These are phyloP conservation scores for Tuber aestivum DNA, from an alignment of 495 filamentous ascomycete species.

Conservation along the genomic window DNA sequence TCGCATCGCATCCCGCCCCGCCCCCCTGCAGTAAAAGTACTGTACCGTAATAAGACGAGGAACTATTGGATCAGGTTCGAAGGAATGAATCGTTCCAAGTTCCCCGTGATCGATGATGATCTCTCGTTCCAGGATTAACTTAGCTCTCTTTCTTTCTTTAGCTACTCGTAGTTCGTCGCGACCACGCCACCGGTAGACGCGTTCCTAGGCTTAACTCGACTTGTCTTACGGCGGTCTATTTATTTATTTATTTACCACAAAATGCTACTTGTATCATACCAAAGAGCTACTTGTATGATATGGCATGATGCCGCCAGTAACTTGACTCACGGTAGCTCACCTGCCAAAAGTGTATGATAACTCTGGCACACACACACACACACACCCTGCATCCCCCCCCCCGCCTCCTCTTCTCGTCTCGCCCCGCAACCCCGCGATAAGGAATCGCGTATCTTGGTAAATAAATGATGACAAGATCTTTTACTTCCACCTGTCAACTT, in stretches of 20 bases:
- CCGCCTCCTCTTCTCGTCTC: no score
- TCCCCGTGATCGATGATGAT: slow-evolving; percentile 19
- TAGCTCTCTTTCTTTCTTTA: background rate
- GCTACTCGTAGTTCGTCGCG: background rate
- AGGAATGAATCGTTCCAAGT: slow-evolving; percentile 7
- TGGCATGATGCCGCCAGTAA: no score
- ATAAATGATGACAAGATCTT: background rate
- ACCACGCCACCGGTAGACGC: background rate
- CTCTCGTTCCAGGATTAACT: slow-evolving; percentile 6
- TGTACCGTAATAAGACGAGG: no score
- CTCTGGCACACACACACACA: background rate
- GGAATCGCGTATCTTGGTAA: background rate
- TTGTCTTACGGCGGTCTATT: background rate
- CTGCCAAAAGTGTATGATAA: background rate
- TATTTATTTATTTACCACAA: background rate
- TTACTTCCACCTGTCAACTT: background rate
- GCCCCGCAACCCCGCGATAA: background rate
- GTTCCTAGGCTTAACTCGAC: background rate
- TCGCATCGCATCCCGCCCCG: background rate
- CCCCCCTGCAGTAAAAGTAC: background rate
- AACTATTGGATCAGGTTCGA: slow-evolving; percentile 4
- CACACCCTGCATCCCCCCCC: background rate
- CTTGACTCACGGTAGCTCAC: background rate
- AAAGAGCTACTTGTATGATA: background rate
- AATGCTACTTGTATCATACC: no score